Evolutionary conservation across 2,329 filamentous ascomycete genomes (phyloP).

Genomic region (Alternaria sp.): DNA sequence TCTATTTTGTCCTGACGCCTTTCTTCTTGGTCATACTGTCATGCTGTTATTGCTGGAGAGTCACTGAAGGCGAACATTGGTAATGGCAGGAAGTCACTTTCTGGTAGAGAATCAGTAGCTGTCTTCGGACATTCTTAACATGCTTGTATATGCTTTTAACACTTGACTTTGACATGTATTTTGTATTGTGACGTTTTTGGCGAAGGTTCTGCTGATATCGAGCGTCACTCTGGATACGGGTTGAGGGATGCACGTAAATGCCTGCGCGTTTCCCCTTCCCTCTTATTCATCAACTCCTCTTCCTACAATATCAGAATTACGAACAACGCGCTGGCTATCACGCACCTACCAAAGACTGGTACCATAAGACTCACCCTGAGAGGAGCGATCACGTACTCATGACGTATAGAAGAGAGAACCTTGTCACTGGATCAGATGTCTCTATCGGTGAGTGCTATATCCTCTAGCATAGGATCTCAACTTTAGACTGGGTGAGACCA

Average conservation of each 20-base stretch:
- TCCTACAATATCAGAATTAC: background rate
- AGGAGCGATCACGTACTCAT: too few species aligned
- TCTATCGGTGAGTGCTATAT: too few species aligned
- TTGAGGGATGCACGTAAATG: background rate
- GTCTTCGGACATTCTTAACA: constrained; percentile 9
- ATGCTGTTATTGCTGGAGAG: constrained; percentile 4
- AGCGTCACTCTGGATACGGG: background rate
- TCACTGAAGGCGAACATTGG: constrained; percentile 5
- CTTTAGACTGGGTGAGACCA: too few species aligned
- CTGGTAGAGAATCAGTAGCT: background rate
- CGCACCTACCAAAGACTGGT: too few species aligned
- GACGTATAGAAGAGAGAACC: too few species aligned
- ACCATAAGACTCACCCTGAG: too few species aligned
- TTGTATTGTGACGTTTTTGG: background rate
- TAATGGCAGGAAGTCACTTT: constrained; percentile 19
- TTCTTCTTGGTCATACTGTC: background rate
- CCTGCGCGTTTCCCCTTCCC: background rate
- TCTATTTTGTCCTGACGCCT: background rate
- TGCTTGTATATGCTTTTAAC: constrained; percentile 12
- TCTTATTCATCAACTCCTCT: background rate
- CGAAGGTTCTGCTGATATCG: background rate
- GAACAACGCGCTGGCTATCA: too few species aligned
- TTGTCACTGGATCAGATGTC: too few species aligned
- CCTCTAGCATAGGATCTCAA: too few species aligned
- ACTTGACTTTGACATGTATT: background rate